Evolutionary conservation across 768 basidiomycete genomes (phyloP).

Genomic region (Tricholoma sp.): DNA sequence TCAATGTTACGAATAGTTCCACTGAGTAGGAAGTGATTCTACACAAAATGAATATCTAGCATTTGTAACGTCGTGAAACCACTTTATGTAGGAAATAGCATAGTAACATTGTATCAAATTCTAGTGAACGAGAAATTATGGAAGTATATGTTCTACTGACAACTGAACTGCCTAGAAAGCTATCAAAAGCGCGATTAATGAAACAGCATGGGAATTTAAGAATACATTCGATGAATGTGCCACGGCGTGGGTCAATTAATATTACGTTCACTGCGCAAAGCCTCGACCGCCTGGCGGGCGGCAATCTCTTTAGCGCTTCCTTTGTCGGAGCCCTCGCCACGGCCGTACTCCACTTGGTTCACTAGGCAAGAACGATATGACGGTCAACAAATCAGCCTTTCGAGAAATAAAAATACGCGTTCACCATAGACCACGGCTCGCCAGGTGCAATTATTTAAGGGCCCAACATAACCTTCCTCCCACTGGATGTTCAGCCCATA

Average conservation of each 20-base stretch:
- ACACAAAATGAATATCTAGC: no score
- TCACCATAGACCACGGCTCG: background rate
- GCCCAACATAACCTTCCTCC: background rate
- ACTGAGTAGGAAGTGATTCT: no score
- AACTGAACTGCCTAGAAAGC: no score
- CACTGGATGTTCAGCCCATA: background rate
- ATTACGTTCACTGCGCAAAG: background rate
- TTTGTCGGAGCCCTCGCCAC: background rate
- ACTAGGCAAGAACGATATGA: background rate
- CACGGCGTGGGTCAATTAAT: background rate
- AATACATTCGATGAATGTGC: no score
- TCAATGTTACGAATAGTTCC: no score
- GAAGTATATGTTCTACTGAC: no score
- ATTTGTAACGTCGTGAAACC: no score
- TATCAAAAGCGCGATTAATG: no score
- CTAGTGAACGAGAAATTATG: no score
- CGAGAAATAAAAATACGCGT: background rate
- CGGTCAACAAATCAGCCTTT: background rate
- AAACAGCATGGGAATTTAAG: no score
- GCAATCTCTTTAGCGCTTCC: background rate
- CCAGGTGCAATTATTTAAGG: background rate
- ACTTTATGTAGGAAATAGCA: no score
- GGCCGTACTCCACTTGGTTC: background rate
- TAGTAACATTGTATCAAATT: no score
- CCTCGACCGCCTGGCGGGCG: background rate